These are phyloP conservation scores for Zizania latifolia DNA, from an alignment of 176 grass and related monocot species.

Conservation along the genomic window DNA sequence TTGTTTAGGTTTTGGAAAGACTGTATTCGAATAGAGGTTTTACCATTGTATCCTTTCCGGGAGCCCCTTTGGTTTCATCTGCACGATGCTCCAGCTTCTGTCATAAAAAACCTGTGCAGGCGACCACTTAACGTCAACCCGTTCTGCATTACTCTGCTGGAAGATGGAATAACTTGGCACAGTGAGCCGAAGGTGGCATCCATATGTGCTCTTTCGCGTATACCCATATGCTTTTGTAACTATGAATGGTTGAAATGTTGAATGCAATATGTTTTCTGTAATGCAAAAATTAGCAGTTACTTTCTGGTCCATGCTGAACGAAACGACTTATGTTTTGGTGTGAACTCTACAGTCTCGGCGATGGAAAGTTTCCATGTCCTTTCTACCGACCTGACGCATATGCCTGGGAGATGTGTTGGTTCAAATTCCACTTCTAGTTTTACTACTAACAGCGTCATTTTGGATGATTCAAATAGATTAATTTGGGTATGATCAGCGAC, in stretches of 20 bases:
- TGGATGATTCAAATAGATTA: too few relatives aligned
- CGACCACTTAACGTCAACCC: background rate
- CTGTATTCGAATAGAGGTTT: background rate
- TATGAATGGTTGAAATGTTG: background rate
- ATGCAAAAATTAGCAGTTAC: background rate
- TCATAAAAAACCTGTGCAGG: background rate
- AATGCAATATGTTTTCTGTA: background rate
- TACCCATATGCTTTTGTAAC: background rate
- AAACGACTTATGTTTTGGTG: too few relatives aligned
- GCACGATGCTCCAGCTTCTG: background rate
- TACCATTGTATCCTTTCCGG: background rate
- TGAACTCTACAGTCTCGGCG: too few relatives aligned
- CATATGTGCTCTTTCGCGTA: background rate
- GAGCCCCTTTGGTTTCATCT: background rate
- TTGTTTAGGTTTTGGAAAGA: background rate
- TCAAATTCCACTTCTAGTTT: too few relatives aligned
- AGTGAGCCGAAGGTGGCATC: background rate
- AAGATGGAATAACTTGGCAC: background rate
- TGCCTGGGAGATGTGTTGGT: too few relatives aligned
- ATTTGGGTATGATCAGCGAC: too few relatives aligned
- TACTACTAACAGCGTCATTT: too few relatives aligned
- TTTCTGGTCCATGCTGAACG: background rate
- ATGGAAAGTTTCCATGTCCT: background rate
- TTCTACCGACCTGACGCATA: background rate
- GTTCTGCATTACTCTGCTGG: background rate